A percentile compares a stretch with the other conserved stretches of the same genome.
These are phyloP conservation scores for Pythium insidiosum DNA, from an alignment of 352 stramenopile genomes.

Conservation along the genomic window DNA sequence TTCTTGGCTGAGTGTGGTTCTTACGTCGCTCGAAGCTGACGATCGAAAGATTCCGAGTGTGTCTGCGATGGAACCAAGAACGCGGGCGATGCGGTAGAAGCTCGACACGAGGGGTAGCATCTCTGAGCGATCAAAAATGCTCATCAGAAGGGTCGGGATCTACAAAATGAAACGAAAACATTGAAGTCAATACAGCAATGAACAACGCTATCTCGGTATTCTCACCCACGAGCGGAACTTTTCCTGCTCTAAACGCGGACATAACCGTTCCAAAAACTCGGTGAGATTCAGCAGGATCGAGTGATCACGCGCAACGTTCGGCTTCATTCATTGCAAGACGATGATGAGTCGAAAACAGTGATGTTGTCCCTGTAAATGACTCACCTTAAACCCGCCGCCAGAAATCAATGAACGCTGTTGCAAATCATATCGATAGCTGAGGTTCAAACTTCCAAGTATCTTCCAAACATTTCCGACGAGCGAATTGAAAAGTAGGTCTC, in stretches of 20 bases:
- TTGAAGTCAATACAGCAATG: too few relatives aligned
- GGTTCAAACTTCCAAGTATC: constrained; percentile 46
- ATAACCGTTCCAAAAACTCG: constrained; percentile 55
- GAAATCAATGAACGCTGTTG: not conserved
- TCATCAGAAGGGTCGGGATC: constrained; percentile 13
- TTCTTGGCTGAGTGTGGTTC: constrained; percentile 1
- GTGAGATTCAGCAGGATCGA: constrained; percentile 77
- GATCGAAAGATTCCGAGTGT: constrained; percentile 2
- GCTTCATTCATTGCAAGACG: too few relatives aligned
- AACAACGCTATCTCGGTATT: not conserved
- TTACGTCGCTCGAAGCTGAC: not conserved
- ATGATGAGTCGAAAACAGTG: too few relatives aligned
- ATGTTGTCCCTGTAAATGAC: too few relatives aligned
- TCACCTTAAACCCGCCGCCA: too few relatives aligned
- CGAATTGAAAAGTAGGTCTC: constrained; percentile 37
- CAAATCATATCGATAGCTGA: constrained; percentile 57
- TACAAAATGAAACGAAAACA: too few relatives aligned
- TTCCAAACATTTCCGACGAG: constrained; percentile 32
- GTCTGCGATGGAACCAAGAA: constrained; percentile 5
- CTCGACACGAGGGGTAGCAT: constrained; percentile 19
- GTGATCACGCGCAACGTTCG: constrained; percentile 57
- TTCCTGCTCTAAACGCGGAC: constrained; percentile 21
- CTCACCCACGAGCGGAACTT: constrained; percentile 1
- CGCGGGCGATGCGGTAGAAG: constrained; percentile 19
- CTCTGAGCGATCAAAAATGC: constrained; percentile 12